A percentile compares a stretch with the other conserved stretches of the same genome.
Evolutionary conservation across 202 grass and related monocot species (phyloP).

Genomic region (Zizania palustris): DNA sequence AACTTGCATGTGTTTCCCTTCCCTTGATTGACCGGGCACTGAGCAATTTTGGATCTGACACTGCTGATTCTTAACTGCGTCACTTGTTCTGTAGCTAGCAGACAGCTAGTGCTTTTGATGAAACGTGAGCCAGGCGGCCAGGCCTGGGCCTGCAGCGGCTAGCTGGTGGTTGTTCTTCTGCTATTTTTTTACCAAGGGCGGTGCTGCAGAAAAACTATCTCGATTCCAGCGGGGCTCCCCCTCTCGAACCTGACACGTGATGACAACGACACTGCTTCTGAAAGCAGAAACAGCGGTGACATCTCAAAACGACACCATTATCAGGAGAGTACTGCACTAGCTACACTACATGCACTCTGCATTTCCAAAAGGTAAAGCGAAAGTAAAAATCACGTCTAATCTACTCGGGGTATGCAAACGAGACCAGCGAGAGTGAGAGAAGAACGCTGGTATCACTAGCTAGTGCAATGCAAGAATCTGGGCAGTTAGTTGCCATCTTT

Average conservation of each 20-base stretch:
- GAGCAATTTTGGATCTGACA: not conserved
- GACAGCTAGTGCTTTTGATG: not conserved
- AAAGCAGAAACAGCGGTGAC: constrained; percentile 14
- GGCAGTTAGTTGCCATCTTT: not conserved
- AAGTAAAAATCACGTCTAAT: not conserved
- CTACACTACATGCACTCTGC: not conserved
- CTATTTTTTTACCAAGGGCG: not conserved
- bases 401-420: not conserved
- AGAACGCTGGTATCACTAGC: not conserved
- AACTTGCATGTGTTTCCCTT: too few relatives aligned
- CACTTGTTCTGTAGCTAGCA: not conserved
- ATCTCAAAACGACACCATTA: constrained; percentile 3
- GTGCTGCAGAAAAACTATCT: not conserved
- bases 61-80: not conserved
- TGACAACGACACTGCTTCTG: not conserved
- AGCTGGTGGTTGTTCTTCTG: not conserved
- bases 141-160: too few relatives aligned
- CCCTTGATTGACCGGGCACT: not conserved
- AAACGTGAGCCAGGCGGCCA: not conserved
- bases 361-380: constrained; percentile 4
- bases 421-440: not conserved
- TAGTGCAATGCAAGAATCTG: not conserved
- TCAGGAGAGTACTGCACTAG: not conserved
- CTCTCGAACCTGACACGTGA: not conserved
- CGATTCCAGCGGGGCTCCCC: constrained; percentile 2